Base-by-base conservation (phyloP, 192 early-diverging fungal genomes). In the Backusella circina region DNA sequence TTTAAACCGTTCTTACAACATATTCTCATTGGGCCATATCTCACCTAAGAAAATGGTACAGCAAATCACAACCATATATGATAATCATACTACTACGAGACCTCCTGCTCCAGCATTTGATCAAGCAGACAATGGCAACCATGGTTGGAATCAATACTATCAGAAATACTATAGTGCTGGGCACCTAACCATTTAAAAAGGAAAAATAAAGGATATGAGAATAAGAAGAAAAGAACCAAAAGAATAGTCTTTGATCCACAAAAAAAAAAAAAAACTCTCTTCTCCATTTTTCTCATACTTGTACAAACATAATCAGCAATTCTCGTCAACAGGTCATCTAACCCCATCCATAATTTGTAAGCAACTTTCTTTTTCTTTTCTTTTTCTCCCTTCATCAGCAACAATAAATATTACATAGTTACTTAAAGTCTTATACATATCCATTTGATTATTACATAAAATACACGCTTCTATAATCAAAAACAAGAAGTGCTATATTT, bases 111-210 rank as follows among this genome's bases (percentile, higher is more conserved):
- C 76, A 16, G 70, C 71, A 13, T 71, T 41, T 30, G 71, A 65
- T 44, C 33, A 67, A 38, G 33, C 15, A 36, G 54, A 66, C 35
- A 75, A 35, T 64, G 76, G 67, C 36, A 80, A 65, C 44, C 81
- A 72, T 65, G 75, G 75, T 16, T 80, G 79, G 75, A 74, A 85
- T 37, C 79, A 85, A 54, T 78, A 85, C n/a, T 77, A 85, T 21
- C 79, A 85, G 30, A 66, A 79, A 6, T 73, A 77, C 32, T 80
- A 83, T 23, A 77, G 76, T 51, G 76, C 76, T 54, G 76, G 76
- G 12, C 65, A 77, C 13, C 41, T 65, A 54, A 72, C 31, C 30
- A 75, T 77, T 26, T 75, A 44, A 70, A 30, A 16, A 57, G 23
- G 50, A 51, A 51, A 51, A 51, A 51, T 16, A 21, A 51, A 57